Conservation (phyloP, 768 basidiomycete genomes). For the Nidula microcarpa region DNA sequence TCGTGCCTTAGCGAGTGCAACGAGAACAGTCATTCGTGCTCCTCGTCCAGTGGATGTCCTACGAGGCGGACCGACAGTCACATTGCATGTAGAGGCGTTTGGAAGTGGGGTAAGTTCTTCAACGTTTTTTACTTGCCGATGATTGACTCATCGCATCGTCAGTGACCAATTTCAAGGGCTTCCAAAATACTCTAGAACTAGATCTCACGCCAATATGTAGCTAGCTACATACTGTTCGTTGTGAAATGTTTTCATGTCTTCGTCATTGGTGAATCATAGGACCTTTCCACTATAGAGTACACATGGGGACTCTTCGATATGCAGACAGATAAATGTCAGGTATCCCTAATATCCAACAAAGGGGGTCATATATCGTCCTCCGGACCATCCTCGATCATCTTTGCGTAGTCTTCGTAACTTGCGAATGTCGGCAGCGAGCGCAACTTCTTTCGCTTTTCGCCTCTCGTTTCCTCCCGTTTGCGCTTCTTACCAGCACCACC, state of each 20-base stretch:
- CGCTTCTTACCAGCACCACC: constrained; percentile 36
- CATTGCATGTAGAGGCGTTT: constrained; percentile 43
- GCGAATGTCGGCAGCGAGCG: constrained; percentile 76
- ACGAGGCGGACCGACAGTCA: constrained; percentile 41
- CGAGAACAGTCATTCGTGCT: constrained; percentile 33
- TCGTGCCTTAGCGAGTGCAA: constrained; percentile 29
- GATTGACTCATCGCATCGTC: no score
- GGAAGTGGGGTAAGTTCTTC: constrained; percentile 21
- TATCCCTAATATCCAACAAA: not conserved
- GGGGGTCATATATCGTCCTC: constrained; percentile 54
- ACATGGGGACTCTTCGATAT: no score
- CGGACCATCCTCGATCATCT: constrained; percentile 75
- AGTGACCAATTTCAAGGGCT: no score
- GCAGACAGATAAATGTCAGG: no score
- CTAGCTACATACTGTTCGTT: no score
- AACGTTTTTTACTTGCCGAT: no score
- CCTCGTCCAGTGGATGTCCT: constrained; percentile 32
- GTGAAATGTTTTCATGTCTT: no score
- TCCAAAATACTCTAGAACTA: no score
- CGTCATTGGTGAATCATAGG: no score
- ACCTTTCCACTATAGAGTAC: no score
- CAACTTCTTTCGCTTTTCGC: constrained; percentile 64
- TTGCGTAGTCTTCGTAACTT: constrained; percentile 83
- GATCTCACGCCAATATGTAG: no score
- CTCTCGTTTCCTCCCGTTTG: constrained; percentile 34